Percentiles rank a stretch among this genome's conserved stretches.
phyloP scores from a whole-genome alignment of 768 basidiomycete genomes.

The Psilocybe azurescens region DNA sequence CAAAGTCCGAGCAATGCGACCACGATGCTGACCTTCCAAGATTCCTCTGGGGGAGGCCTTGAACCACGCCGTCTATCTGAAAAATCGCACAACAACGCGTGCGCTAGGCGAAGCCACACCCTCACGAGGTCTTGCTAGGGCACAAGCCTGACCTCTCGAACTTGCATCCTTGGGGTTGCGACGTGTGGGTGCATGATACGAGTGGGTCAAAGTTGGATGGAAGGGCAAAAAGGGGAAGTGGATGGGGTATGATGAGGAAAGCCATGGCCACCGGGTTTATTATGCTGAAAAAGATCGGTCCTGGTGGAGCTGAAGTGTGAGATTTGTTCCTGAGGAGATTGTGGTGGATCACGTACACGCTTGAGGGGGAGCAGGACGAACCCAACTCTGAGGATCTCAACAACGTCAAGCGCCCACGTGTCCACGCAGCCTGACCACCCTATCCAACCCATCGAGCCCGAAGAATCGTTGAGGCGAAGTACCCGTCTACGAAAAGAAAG shows the following conservation, averaged over 20 bases:
- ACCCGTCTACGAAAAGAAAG: slow-evolving; percentile 8
- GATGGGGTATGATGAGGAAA: too few relatives aligned
- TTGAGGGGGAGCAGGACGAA: too few relatives aligned
- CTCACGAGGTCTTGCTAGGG: slow-evolving; percentile 20
- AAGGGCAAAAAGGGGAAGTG: neutral
- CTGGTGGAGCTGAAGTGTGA: slow-evolving; percentile 37
- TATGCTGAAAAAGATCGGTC: too few relatives aligned
- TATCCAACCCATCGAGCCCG: slow-evolving; percentile 23
- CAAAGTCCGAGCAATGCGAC: slow-evolving; percentile 14
- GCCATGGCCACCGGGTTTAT: neutral
- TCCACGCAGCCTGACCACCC: too few relatives aligned
- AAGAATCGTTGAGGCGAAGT: slow-evolving; percentile 19
- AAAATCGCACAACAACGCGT: too few relatives aligned
- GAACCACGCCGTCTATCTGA: too few relatives aligned
- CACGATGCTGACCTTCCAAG: too few relatives aligned
- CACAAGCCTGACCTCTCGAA: slow-evolving; percentile 33
- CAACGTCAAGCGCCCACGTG: too few relatives aligned
- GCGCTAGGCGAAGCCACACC: slow-evolving; percentile 24
- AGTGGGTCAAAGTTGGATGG: slow-evolving; percentile 20
- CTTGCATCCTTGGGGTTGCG: slow-evolving; percentile 36
- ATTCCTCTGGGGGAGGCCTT: too few relatives aligned
- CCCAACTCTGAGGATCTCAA: too few relatives aligned
- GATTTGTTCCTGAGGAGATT: slow-evolving; percentile 30
- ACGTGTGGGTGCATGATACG: slow-evolving; percentile 34
- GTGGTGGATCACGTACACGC: slow-evolving; percentile 29